Evolutionary conservation across 2,329 filamentous ascomycete species (phyloP).

Genomic region (Talaromyces sp.): DNA sequence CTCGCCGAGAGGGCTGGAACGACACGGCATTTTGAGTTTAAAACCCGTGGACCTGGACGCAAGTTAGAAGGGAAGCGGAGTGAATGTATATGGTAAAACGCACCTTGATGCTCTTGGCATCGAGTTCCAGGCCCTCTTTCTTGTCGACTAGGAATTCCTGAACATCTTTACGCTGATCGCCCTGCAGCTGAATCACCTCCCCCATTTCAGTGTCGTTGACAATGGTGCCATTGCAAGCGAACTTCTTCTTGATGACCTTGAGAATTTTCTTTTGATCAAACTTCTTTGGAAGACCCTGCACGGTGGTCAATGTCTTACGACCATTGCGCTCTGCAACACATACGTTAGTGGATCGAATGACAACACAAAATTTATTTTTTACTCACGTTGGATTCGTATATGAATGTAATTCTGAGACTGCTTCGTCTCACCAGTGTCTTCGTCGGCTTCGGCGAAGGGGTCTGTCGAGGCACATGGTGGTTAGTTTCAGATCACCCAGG

Average conservation of each 20-base stretch:
- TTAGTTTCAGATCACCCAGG: conserved; percentile 27
- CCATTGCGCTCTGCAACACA: conserved; percentile 97
- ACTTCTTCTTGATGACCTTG: conserved; percentile 99
- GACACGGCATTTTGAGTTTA: conserved; percentile 38
- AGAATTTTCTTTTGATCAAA: conserved; percentile 99
- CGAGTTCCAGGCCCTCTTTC: conserved; percentile 88
- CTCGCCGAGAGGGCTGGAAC: conserved; percentile 40
- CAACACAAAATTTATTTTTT: not conserved
- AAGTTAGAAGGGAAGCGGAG: not conserved
- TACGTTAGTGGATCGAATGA: conserved; percentile 18
- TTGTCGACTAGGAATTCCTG: conserved; percentile 96
- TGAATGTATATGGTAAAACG: not conserved
- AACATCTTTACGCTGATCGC: conserved; percentile 98
- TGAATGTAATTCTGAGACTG: conserved; percentile 98
- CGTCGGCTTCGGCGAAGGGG: conserved; percentile 99
- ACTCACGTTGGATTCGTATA: conserved; percentile 98
- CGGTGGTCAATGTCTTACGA: conserved; percentile 99
- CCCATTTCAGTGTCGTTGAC: conserved; percentile 94
- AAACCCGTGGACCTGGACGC: conserved; percentile 46
- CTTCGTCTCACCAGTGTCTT: conserved; percentile 93
- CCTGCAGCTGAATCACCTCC: conserved; percentile 99
- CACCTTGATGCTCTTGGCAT: conserved; percentile 96
- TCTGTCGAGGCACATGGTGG: conserved; percentile 52
- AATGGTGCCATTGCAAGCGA: conserved; percentile 99
- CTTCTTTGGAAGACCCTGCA: conserved; percentile 97